phyloP scores from a whole-genome alignment of 768 basidiomycete species.

The Tylopilus sp. region DNA sequence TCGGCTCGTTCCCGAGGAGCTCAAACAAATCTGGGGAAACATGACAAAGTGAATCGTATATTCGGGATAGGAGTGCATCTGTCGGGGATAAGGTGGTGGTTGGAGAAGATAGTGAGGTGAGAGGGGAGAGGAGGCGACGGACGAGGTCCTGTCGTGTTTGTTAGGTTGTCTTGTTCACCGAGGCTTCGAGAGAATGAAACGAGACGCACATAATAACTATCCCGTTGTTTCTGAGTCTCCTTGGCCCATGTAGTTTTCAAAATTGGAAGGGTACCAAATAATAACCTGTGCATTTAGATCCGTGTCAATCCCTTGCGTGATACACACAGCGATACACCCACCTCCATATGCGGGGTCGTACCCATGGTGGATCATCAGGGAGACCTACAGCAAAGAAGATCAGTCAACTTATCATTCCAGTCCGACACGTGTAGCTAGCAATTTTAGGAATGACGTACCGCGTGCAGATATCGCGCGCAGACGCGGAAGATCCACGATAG shows the following conservation, averaged over 20 bases:
- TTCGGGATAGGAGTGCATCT: slow-evolving; percentile 49
- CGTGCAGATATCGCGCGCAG: slow-evolving; percentile 56
- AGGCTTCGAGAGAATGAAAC: background rate
- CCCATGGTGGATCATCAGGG: slow-evolving; percentile 70
- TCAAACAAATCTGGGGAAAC: slow-evolving; percentile 50
- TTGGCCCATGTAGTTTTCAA: slow-evolving; percentile 57
- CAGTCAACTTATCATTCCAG: background rate
- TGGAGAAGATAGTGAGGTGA: slow-evolving; percentile 43
- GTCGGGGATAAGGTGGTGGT: slow-evolving; percentile 35
- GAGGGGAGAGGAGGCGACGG: slow-evolving; percentile 55
- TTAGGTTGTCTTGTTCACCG: slow-evolving; percentile 2
- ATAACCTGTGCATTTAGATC: slow-evolving; percentile 39
- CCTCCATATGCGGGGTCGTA: slow-evolving; percentile 79
- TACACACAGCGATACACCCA: slow-evolving; percentile 29
- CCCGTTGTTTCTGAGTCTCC: slow-evolving; percentile 57
- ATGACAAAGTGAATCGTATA: slow-evolving; percentile 53
- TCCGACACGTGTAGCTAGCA: background rate
- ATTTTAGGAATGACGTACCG: slow-evolving; percentile 41
- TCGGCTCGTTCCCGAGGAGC: slow-evolving; percentile 52
- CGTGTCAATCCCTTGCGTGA: slow-evolving; percentile 5
- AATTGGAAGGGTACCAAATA: slow-evolving; percentile 59
- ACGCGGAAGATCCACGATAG: slow-evolving; percentile 51
- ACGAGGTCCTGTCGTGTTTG: slow-evolving; percentile 56
- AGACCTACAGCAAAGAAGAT: slow-evolving; percentile 45
- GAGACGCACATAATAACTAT: slow-evolving; percentile 67